Evolutionary conservation across 768 basidiomycete genomes (phyloP).

Genomic region (Chalciporus chontae): DNA sequence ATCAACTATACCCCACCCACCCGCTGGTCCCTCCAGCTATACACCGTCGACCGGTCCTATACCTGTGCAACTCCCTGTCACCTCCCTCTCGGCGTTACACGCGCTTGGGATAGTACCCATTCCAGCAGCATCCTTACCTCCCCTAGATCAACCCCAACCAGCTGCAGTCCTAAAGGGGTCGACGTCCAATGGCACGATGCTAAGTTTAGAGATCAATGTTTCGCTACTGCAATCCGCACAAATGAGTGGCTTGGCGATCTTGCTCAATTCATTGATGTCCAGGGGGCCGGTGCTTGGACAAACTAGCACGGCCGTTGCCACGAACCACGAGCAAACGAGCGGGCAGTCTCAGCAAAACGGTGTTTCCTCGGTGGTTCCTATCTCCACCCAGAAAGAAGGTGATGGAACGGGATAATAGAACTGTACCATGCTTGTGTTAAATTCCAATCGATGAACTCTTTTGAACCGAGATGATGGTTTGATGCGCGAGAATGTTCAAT

Average conservation of each 20-base stretch:
- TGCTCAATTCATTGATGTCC: conserved; percentile 69
- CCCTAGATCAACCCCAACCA: conserved; percentile 58
- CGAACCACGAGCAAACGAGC: conserved; percentile 9
- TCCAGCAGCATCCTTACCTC: conserved; percentile 49
- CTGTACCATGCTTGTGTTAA: conserved; percentile 6
- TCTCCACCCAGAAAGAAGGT: conserved; percentile 16
- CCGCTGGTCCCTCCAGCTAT: conserved; percentile 30
- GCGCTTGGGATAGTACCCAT: conserved; percentile 73
- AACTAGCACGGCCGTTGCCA: conserved; percentile 1
- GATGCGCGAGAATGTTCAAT: no score
- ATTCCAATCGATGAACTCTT: conserved; percentile 10
- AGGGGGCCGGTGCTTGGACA: conserved; percentile 32
- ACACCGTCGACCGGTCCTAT: conserved; percentile 33
- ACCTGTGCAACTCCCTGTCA: conserved; percentile 70
- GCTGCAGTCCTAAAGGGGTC: conserved; percentile 76
- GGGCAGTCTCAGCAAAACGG: conserved; percentile 18
- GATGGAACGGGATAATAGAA: conserved; percentile 24
- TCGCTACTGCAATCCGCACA: conserved; percentile 69
- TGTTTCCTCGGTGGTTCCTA: conserved; percentile 5
- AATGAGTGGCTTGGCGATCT: conserved; percentile 68
- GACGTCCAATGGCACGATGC: conserved; percentile 64
- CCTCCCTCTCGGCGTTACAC: conserved; percentile 53
- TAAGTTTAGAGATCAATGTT: conserved; percentile 78
- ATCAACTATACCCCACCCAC: conserved; percentile 34
- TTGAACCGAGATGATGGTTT: no score